Evolutionary conservation across 495 filamentous ascomycete genomes (phyloP).

Genomic region (Schizothecium vesticola): DNA sequence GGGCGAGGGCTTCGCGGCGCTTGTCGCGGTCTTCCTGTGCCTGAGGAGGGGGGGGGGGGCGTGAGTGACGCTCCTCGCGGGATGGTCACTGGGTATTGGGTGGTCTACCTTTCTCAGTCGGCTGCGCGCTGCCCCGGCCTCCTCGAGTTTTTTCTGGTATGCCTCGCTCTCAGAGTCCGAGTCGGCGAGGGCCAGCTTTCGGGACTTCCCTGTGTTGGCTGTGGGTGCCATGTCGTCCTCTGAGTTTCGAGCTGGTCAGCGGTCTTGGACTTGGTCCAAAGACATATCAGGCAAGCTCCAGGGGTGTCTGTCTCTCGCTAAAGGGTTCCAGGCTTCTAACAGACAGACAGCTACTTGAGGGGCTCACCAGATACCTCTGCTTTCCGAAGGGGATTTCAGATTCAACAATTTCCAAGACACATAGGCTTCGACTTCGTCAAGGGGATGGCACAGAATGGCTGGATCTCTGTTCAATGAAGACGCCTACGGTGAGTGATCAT

Average conservation of each 20-base stretch:
- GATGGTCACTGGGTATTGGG: neutral
- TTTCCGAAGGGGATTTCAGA: neutral
- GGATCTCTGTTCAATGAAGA: neutral
- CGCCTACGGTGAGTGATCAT: neutral
- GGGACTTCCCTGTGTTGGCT: slow-evolving; percentile 16
- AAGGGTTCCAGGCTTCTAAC: neutral
- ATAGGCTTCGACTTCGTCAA: neutral
- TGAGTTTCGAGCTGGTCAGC: neutral
- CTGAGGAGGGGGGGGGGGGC: neutral
- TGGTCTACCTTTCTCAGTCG: slow-evolving; percentile 16
- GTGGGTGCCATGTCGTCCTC: slow-evolving; percentile 15
- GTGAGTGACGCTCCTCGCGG: neutral
- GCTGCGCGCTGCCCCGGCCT: slow-evolving; percentile 18
- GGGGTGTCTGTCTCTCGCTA: neutral
- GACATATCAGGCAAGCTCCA: neutral
- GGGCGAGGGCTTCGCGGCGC: slow-evolving; percentile 16
- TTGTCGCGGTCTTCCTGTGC: slow-evolving; percentile 22
- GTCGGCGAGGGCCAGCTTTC: slow-evolving; percentile 2
- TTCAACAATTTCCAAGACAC: neutral
- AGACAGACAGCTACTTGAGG: neutral
- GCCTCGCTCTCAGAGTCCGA: slow-evolving; percentile 18
- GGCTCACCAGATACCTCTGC: neutral
- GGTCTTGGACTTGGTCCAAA: neutral
- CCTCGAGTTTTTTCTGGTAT: slow-evolving; percentile 13
- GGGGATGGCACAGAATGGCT: neutral